Base-by-base conservation (phyloP, 108 stramenopile species). In the Skeletonema potamos region DNA sequence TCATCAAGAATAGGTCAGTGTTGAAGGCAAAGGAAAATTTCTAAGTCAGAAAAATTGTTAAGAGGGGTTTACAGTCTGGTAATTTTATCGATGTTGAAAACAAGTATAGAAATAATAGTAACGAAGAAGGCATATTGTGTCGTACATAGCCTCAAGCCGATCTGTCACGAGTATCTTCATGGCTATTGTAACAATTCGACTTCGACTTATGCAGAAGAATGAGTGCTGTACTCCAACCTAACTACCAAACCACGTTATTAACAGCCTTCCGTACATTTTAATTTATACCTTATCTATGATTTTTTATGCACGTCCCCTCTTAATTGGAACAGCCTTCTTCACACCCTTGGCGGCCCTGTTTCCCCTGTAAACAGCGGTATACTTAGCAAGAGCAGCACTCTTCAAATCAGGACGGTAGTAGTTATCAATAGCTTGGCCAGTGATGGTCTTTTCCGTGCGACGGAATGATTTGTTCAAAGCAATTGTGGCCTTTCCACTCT, bases 351-450 rank as follows among this genome's bases (percentile, higher is more conserved):
- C 88, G 58, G 82, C 82, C 87, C 88, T 86, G 82, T 93, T 92
- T 12, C 85, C 87, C 77, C 91, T 85, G 85, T 96, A 89, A 62
- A 97, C 87, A 75, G 87, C 92, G 32, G 92, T 85, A 72, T 86
- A 97, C 64, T 95, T 95, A 39, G 89, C 92, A 55, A 96, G 88
- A 7, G 85, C 84, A 60, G 79, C 88, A 15, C 75, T 64, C 81
- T 91, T 82, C 54, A 97, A 82, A 82, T 97, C 97, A 57, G 86
- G 83, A 63, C 97, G 92, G 90, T 97, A 97, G 79, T 80, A 94
- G 65, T 86, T 89, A 69, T 90, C 94, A 28, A 59, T 66, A 3
- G 91, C 88, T 72, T 87, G 84, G 54, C 76, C 89, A 65, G 54
- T 71, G 78, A 96, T 90, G 56, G 88, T 79, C 58, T 84, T 84